These are phyloP conservation scores for Scheffersomyces stambukii DNA, from an alignment of 1,139 yeast genomes.

Conservation along the genomic window DNA sequence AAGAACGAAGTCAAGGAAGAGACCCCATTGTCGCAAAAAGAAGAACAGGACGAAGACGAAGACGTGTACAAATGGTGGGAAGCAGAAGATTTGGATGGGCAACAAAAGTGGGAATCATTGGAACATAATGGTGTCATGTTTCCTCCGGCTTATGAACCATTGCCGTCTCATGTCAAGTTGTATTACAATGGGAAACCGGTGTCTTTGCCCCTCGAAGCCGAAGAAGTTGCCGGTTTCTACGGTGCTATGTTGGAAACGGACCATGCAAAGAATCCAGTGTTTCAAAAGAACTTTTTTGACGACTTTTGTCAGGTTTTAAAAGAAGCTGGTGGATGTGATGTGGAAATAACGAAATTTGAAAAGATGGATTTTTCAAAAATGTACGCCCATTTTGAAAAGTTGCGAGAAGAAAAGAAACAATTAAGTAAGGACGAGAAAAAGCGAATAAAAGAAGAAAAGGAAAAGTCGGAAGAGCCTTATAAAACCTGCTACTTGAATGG, in stretches of 20 bases:
- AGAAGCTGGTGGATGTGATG: conserved; percentile 53
- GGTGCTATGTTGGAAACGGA: conserved; percentile 88
- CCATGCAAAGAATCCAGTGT: conserved; percentile 82
- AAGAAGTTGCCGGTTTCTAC: conserved; percentile 94
- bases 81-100: conserved; percentile 58
- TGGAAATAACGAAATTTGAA: conserved; percentile 54
- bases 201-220: conserved; percentile 72
- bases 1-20: conserved; percentile 8
- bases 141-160: conserved; percentile 87
- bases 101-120: conserved; percentile 76
- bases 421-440: conserved; percentile 72
- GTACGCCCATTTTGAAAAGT: conserved; percentile 63
- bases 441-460: conserved; percentile 65
- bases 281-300: conserved; percentile 79
- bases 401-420: conserved; percentile 69
- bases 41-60: conserved; percentile 46
- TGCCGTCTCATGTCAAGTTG: conserved; percentile 76
- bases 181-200: conserved; percentile 76
- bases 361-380: conserved; percentile 80
- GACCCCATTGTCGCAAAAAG: conserved; percentile 5
- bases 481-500: conserved; percentile 82
- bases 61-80: conserved; percentile 86
- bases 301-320: conserved; percentile 71
- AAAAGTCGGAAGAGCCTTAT: conserved; percentile 72
- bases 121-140: conserved; percentile 89